Base-by-base conservation (phyloP, 2,329 filamentous ascomycete genomes). In the Colletotrichum sp. region DNA sequence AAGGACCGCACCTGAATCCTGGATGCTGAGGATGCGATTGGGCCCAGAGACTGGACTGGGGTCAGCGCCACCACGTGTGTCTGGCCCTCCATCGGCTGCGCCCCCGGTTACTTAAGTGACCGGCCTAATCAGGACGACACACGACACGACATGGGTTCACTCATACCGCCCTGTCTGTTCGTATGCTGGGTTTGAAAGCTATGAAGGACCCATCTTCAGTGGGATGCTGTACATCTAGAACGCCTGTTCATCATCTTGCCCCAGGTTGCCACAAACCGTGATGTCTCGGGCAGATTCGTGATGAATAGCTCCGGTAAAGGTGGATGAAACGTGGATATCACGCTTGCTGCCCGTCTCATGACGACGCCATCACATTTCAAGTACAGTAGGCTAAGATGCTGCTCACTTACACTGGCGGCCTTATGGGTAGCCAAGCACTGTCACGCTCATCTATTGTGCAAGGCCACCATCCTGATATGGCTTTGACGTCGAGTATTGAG, bases 21-120 rank as follows among this genome's bases (percentile, higher is more conserved):
- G n/a, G 43, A 27, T 22, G 27, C 22, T 18, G 25, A 34, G 65
- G 58, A 76, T 66, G 58, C 74, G 74, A 76, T 69, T 76, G 74
- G 74, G n/a, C 58, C 70, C 48, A 58, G 64, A 58, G 64, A 69
- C 52, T 48, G 18, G 32, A 56, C 62, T 55, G 55, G 72, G 72
- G 52, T 30, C 60, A 43, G n/a, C 25, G 39, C 36, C 43, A 39
- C 58, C 65, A 34, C 39, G 43, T 67, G 27, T 73, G 69, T 67
- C 62, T 56, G 43, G 66, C 56, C 43, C 60, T 64, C 70, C 74
- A 67, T 39, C 43, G 25, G 70, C 64, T 73, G 70, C 70, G 64
- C 74, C 64, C 32, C 56, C 65, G 13, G 70, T 32, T 16, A 16
- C 48, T 55, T 32, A 27, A 39, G 16, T 39, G 32, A 16, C 30